Conservation (phyloP, 441 rosid species). For the Gossypium davidsonii region DNA sequence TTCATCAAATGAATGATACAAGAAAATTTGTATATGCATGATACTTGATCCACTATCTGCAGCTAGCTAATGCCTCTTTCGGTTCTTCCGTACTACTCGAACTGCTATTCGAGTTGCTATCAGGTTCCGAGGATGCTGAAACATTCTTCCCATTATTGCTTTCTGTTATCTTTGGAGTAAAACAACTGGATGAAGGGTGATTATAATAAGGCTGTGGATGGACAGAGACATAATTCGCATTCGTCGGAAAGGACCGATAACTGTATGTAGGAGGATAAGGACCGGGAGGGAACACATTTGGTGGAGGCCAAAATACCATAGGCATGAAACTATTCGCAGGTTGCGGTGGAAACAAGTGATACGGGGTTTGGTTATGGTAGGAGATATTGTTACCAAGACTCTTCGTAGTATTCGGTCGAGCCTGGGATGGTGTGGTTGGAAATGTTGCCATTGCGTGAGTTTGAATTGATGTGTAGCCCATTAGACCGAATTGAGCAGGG, state of each 20-base stretch:
- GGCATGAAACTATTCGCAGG: constrained; percentile 43
- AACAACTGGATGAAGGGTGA: constrained; percentile 22
- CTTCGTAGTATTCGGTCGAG: constrained; percentile 16
- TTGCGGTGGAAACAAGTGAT: constrained; percentile 30
- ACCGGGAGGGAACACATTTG: constrained; percentile 31
- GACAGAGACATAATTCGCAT: constrained; percentile 27
- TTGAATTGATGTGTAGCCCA: constrained; percentile 27
- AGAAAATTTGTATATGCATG: not conserved
- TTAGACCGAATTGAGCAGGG: constrained; percentile 28
- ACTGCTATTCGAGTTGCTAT: constrained; percentile 35
- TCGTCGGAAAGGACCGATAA: constrained; percentile 28
- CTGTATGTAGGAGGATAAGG: constrained; percentile 33
- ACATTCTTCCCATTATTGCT: constrained; percentile 18
- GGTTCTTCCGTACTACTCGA: constrained; percentile 36
- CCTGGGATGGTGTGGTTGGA: constrained; percentile 24
- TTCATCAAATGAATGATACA: not conserved
- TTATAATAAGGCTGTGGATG: constrained; percentile 31
- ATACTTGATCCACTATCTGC: not conserved
- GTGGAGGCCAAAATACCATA: constrained; percentile 51
- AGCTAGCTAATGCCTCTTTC: constrained; percentile 17
- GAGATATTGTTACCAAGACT: constrained; percentile 17
- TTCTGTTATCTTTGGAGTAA: constrained; percentile 19
- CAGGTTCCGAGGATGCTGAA: constrained; percentile 20
- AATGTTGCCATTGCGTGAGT: constrained; percentile 27
- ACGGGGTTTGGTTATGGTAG: constrained; percentile 29